Conservation (phyloP, 2,329 filamentous ascomycete genomes). For the Penicillium polonicum region DNA sequence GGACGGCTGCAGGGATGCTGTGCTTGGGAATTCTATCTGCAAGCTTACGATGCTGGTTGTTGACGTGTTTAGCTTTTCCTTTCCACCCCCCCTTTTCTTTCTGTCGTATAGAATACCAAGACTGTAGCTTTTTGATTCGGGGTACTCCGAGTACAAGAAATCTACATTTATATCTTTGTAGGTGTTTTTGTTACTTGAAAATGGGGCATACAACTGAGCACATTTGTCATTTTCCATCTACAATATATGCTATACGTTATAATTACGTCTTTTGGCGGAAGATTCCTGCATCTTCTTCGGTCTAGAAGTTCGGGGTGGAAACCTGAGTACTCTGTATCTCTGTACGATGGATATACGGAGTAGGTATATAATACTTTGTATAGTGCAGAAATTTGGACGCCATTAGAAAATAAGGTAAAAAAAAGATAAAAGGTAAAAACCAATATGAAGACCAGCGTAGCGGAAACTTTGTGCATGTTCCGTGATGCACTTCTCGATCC, state of each 20-base stretch:
- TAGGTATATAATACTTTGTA: not conserved
- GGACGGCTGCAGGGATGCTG: slow-evolving; percentile 10
- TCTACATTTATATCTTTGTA: not conserved
- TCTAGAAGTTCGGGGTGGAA: not conserved
- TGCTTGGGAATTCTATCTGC: slow-evolving; percentile 1
- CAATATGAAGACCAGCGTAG: not conserved
- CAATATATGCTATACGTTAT: not conserved
- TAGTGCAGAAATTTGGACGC: not conserved
- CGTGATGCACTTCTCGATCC: slow-evolving; percentile 10
- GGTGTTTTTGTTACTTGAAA: not conserved
- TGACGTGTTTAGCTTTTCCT: not conserved
- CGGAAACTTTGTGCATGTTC: slow-evolving; percentile 12
- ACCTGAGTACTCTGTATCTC: not conserved
- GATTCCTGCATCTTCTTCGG: not conserved
- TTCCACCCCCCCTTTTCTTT: not conserved
- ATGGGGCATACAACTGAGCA: not conserved
- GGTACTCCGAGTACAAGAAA: slow-evolving; percentile 13
- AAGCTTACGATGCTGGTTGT: not conserved
- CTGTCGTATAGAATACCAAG: not conserved
- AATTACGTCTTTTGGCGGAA: not conserved
- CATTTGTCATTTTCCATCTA: not conserved
- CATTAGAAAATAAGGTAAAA: not conserved
- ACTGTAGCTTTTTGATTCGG: slow-evolving; percentile 3
- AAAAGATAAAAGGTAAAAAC: not conserved
- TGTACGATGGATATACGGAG: too few species aligned